Percentiles rank a stretch among this genome's conserved stretches.
These are phyloP conservation scores for Letharia lupina DNA, from an alignment of 495 filamentous ascomycete genomes.

Conservation along the genomic window DNA sequence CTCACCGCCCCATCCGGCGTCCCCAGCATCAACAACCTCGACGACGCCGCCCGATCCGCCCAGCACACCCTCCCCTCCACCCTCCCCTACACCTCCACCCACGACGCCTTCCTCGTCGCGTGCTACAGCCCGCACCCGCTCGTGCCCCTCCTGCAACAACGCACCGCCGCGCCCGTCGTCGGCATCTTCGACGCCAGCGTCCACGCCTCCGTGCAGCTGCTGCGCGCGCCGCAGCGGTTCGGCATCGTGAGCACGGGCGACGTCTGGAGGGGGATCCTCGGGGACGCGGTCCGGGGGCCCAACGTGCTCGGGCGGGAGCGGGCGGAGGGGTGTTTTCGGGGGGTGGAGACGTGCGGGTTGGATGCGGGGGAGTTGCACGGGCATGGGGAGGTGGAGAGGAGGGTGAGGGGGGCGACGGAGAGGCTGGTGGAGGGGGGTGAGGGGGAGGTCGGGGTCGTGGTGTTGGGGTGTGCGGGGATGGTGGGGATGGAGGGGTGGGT, in stretches of 20 bases:
- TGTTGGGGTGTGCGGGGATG: constrained; percentile 80
- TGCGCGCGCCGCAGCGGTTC: constrained; percentile 35
- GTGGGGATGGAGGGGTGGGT: constrained; percentile 78
- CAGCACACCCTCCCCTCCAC: constrained; percentile 46
- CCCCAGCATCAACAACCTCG: constrained; percentile 42
- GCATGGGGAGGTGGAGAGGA: constrained; percentile 43
- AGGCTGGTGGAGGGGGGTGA: constrained; percentile 50
- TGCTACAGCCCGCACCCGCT: constrained; percentile 88
- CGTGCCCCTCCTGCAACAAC: constrained; percentile 45
- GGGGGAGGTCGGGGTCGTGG: constrained; percentile 42
- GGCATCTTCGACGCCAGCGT: constrained; percentile 27
- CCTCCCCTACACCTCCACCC: constrained; percentile 39
- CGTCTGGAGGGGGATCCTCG: constrained; percentile 68
- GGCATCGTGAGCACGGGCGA: constrained; percentile 86
- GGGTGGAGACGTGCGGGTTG: constrained; percentile 77
- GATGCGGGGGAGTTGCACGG: constrained; percentile 75
- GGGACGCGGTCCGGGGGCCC: constrained; percentile 44
- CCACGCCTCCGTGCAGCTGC: not conserved
- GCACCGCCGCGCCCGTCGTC: constrained; percentile 49
- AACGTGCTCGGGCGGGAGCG: constrained; percentile 40
- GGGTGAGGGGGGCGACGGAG: constrained; percentile 61
- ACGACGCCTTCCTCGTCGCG: constrained; percentile 74
- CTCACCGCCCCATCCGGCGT: constrained; percentile 46
- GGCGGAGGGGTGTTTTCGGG: constrained; percentile 46
- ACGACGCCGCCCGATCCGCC: constrained; percentile 42